A percentile compares a stretch with the other conserved stretches of the same genome.
phyloP scores from a whole-genome alignment of 805 yeast species.

The Pichia heedii region DNA sequence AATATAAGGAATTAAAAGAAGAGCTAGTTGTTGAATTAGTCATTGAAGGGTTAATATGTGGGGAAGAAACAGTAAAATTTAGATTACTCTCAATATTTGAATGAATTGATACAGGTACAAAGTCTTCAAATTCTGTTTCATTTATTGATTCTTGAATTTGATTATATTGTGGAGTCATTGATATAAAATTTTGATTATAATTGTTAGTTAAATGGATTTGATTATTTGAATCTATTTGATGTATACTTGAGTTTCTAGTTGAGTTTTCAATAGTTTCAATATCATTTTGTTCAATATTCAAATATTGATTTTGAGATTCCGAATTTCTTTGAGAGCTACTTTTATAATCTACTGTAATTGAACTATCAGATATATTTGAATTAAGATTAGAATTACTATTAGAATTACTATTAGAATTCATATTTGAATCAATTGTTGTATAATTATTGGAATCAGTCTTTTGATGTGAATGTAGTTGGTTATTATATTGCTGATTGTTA shows the following conservation, averaged over 20 bases:
- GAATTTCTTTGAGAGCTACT: background rate
- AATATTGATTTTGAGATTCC: background rate
- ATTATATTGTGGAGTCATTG: conserved; percentile 6
- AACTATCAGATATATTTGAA: background rate
- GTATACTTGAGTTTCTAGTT: background rate
- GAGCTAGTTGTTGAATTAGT: conserved; percentile 5
- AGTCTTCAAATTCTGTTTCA: conserved; percentile 20
- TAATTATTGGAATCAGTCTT: background rate
- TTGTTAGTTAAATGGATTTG: background rate
- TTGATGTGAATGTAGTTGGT: background rate
- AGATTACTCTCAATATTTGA: conserved; percentile 16
- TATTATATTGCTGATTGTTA: background rate
- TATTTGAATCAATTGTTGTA: too few species aligned
- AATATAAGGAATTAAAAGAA: conserved; percentile 3
- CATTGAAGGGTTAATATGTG: conserved; percentile 23
- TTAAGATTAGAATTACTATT: conserved; percentile 7
- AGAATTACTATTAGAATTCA: background rate
- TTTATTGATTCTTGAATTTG: conserved; percentile 10
- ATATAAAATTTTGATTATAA: background rate
- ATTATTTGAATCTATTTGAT: background rate
- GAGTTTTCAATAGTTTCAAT: background rate
- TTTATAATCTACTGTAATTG: background rate
- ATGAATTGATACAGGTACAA: conserved; percentile 21
- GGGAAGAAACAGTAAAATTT: conserved; percentile 3
- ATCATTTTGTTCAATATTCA: conserved; percentile 2